A percentile compares a stretch with the other conserved stretches of the same genome.
These are phyloP conservation scores for Ophiosphaerella herpotricha DNA, from an alignment of 2,329 filamentous ascomycete species.

Conservation along the genomic window DNA sequence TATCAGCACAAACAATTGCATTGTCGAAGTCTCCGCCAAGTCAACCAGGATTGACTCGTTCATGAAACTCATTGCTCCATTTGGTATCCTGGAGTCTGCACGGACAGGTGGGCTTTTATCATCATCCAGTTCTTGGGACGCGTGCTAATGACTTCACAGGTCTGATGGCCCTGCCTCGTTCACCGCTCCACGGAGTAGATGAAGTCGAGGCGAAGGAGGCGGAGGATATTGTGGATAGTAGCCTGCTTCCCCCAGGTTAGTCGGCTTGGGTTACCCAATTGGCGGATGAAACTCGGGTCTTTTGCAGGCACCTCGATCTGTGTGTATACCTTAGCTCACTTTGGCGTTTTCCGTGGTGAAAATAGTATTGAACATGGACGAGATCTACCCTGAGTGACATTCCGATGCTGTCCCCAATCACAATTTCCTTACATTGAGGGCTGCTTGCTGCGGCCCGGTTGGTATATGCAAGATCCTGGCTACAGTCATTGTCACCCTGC, in stretches of 20 bases:
- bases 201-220: constrained; percentile 84
- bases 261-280: neutral
- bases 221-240: constrained; percentile 91
- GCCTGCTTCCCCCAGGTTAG: constrained; percentile 89
- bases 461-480: neutral
- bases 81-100: constrained; percentile 94
- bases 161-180: constrained; percentile 94
- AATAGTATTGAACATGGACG: neutral
- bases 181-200: constrained; percentile 76
- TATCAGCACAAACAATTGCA: constrained; percentile 98
- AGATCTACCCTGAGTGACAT: neutral
- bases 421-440: neutral
- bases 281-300: neutral
- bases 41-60: constrained; percentile 93
- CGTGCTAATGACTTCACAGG: constrained; percentile 49
- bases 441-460: neutral
- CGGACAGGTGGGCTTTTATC: constrained; percentile 69
- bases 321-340: neutral
- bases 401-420: neutral
- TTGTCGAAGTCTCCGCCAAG: constrained; percentile 95
- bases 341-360: neutral
- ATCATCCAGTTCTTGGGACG: neutral
- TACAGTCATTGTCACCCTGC: constrained; percentile 3
- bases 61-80: constrained; percentile 91
- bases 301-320: neutral